Percentiles rank a stretch among this genome's conserved stretches.
These are phyloP conservation scores for Phytophthora ramorum DNA, from an alignment of 352 stramenopile genomes.

Conservation along the genomic window DNA sequence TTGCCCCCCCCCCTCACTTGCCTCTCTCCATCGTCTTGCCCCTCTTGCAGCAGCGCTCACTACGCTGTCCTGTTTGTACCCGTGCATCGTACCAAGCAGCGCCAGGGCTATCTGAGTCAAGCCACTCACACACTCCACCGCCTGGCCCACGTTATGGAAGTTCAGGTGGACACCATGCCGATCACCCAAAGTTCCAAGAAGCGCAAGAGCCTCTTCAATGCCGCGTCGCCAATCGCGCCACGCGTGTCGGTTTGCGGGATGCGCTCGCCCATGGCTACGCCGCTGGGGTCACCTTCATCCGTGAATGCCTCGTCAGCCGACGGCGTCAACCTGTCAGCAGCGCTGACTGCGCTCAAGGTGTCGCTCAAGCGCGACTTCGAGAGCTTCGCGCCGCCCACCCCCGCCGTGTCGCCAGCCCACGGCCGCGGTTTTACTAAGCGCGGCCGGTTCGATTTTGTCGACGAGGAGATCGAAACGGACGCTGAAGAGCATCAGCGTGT, in stretches of 20 bases:
- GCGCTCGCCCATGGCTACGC: conserved; percentile 12
- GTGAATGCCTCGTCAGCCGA: conserved; percentile 30
- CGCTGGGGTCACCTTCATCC: conserved; percentile 21
- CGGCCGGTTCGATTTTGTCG: conserved; percentile 63
- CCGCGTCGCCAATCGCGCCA: conserved; percentile 30
- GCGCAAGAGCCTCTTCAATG: conserved; percentile 58
- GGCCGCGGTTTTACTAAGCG: conserved; percentile 56
- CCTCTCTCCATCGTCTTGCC: conserved; percentile 6
- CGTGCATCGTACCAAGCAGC: conserved; percentile 16
- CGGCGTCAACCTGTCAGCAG: conserved; percentile 57
- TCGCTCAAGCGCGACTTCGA: conserved; percentile 79
- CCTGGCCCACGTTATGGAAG: conserved; percentile 38
- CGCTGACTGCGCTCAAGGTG: conserved; percentile 74
- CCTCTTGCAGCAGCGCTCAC: background rate
- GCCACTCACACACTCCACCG: background rate
- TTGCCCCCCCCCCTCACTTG: conserved; percentile 1
- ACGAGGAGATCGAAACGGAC: conserved; percentile 28
- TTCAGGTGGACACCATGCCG: conserved; percentile 47
- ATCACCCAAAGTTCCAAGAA: conserved; percentile 79
- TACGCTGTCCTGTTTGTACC: conserved; percentile 26
- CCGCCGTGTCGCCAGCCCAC: conserved; percentile 69
- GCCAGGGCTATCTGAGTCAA: conserved; percentile 11
- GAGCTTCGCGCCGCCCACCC: conserved; percentile 74
- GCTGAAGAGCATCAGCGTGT: conserved; percentile 35
- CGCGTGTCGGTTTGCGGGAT: conserved; percentile 28